Evolutionary conservation across 306 rosid species (phyloP).

Genomic region (Pterocarpus macrocarpus): DNA sequence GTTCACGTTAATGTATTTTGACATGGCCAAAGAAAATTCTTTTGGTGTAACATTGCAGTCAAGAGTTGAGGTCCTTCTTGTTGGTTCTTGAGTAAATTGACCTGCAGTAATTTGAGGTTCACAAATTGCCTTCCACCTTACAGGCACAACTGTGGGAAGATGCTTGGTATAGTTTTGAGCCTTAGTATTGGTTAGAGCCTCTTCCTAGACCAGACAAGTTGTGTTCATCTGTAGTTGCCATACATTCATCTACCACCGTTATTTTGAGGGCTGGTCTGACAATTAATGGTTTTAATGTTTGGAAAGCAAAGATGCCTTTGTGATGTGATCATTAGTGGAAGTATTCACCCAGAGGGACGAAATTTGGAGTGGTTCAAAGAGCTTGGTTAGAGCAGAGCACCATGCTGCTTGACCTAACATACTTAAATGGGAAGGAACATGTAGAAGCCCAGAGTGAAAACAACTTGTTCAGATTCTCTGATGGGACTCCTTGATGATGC

Average conservation of each 20-base stretch:
- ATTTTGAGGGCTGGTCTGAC: conserved; percentile 32
- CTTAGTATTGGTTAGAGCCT: conserved; percentile 25
- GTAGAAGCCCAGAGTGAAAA: background rate
- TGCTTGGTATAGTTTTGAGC: background rate
- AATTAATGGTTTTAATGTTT: conserved; percentile 29
- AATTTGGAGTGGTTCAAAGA: background rate
- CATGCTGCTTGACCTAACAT: background rate
- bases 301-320: conserved; percentile 1
- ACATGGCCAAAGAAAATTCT: background rate
- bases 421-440: background rate
- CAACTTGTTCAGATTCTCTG: background rate
- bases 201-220: conserved; percentile 24
- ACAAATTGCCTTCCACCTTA: conserved; percentile 14
- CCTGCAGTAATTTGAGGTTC: background rate
- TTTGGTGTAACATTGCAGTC: background rate
- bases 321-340: conserved; percentile 32
- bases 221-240: conserved; percentile 32
- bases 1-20: conserved; percentile 31
- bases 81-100: background rate
- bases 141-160: conserved; percentile 4
- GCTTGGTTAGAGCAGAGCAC: background rate
- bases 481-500: background rate
- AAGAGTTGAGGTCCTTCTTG: background rate
- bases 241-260: conserved; percentile 27
- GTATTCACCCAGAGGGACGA: conserved; percentile 24